These are phyloP conservation scores for Backusella australiensis DNA, from an alignment of 192 early-diverging fungal species.

Conservation along the genomic window DNA sequence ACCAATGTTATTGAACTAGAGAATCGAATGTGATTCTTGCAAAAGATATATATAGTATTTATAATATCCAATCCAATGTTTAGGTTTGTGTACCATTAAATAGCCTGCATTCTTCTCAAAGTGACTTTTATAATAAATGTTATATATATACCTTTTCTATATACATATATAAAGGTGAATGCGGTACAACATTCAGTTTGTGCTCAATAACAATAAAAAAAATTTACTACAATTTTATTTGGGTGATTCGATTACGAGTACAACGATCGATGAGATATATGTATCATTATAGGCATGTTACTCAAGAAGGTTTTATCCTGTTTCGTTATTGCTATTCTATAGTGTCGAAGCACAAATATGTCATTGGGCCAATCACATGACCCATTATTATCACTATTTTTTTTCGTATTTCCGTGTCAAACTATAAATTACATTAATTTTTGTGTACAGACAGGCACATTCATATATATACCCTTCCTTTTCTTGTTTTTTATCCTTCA, in stretches of 20 bases:
- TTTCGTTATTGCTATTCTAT: neutral
- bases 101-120: too few species aligned
- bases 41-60: too few species aligned
- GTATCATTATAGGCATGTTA: neutral
- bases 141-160: too few species aligned
- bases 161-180: too few species aligned
- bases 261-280: neutral
- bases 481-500: neutral
- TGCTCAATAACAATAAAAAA: neutral
- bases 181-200: neutral
- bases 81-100: too few species aligned
- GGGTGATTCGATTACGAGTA: neutral
- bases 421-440: neutral
- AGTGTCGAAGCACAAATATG: neutral
- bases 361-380: neutral
- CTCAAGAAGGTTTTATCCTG: neutral
- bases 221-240: neutral
- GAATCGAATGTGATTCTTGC: too few species aligned
- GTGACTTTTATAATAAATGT: too few species aligned
- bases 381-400: neutral
- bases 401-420: neutral
- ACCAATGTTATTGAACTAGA: too few species aligned
- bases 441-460: neutral
- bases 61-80: too few species aligned
- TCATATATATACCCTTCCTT: neutral